Percentiles rank a stretch among this genome's conserved stretches.
Evolutionary conservation across 2,329 filamentous ascomycete genomes (phyloP).

Genomic region (Lojkania enalia): DNA sequence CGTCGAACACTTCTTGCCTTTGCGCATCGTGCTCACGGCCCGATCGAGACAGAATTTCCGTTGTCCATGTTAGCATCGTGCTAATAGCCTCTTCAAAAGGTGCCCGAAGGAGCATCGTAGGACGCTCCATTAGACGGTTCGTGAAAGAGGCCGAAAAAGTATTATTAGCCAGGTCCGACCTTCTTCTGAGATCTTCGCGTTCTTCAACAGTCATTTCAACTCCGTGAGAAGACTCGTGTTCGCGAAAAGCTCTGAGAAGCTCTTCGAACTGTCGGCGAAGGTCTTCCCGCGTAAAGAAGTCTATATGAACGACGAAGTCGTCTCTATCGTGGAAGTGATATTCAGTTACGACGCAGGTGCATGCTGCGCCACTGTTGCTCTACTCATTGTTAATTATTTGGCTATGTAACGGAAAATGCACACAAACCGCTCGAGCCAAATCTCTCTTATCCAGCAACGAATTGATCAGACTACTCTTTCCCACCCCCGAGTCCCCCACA

Average conservation of each 20-base stretch:
- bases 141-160: slow-evolving; percentile 24
- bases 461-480: slow-evolving; percentile 57
- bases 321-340: slow-evolving; percentile 43
- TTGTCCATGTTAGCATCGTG: slow-evolving; percentile 20
- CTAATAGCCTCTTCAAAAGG: slow-evolving; percentile 18
- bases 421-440: slow-evolving; percentile 50
- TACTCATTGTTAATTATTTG: slow-evolving; percentile 16
- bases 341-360: slow-evolving; percentile 53
- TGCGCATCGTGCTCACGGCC: slow-evolving; percentile 11
- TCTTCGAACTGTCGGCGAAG: slow-evolving; percentile 38
- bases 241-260: slow-evolving; percentile 45
- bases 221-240: slow-evolving; percentile 33
- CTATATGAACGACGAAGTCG: slow-evolving; percentile 35
- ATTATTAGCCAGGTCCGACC: slow-evolving; percentile 35
- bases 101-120: slow-evolving; percentile 13
- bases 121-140: slow-evolving; percentile 9
- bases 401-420: neutral
- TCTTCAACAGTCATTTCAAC: slow-evolving; percentile 15
- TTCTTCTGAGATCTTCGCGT: slow-evolving; percentile 21
- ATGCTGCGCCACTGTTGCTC: slow-evolving; percentile 50
- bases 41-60: slow-evolving; percentile 12
- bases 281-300: slow-evolving; percentile 26
- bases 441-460: slow-evolving; percentile 49
- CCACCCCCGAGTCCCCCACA: slow-evolving; percentile 56
- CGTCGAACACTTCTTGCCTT: slow-evolving; percentile 40